A percentile compares a stretch with the other conserved stretches of the same genome.
Evolutionary conservation across 495 filamentous ascomycete genomes (phyloP).

Genomic region (Penicillium paradoxum): DNA sequence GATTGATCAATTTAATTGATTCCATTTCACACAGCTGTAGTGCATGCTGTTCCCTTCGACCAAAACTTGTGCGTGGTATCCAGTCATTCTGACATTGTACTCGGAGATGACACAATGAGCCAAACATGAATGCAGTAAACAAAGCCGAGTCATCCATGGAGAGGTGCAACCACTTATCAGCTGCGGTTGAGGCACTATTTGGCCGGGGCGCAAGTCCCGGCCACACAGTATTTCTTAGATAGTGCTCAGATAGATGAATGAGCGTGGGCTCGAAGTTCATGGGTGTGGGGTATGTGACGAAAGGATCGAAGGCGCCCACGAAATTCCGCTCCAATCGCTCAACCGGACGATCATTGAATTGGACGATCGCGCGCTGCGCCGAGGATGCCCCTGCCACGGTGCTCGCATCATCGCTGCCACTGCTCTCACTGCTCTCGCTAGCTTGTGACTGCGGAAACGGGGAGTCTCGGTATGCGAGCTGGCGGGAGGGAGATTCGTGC

Average conservation of each 20-base stretch:
- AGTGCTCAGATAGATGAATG: slow-evolving; percentile 21
- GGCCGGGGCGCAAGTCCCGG: slow-evolving; percentile 30
- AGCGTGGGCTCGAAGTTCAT: slow-evolving; percentile 19
- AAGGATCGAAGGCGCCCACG: slow-evolving; percentile 29
- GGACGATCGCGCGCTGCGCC: neutral
- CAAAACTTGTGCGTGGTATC: slow-evolving; percentile 19
- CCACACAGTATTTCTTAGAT: slow-evolving; percentile 33
- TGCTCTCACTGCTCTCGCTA: slow-evolving; percentile 18
- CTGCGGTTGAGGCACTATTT: neutral
- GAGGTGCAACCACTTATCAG: slow-evolving; percentile 32
- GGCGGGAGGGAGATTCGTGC: neutral
- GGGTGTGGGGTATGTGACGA: slow-evolving; percentile 25
- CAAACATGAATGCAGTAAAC: slow-evolving; percentile 37
- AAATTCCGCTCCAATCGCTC: slow-evolving; percentile 26
- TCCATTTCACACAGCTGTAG: slow-evolving; percentile 34
- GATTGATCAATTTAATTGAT: slow-evolving; percentile 34
- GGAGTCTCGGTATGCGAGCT: neutral
- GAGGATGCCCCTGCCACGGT: neutral
- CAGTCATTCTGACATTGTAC: slow-evolving; percentile 32
- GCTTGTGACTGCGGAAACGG: slow-evolving; percentile 11
- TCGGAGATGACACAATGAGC: slow-evolving; percentile 37
- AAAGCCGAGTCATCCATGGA: slow-evolving; percentile 32
- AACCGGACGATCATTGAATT: slow-evolving; percentile 13
- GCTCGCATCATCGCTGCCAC: slow-evolving; percentile 4
- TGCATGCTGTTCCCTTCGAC: slow-evolving; percentile 22